A percentile compares a stretch with the other conserved stretches of the same genome.
Evolutionary conservation across 768 basidiomycete species (phyloP).

Genomic region (Suillus lakei): DNA sequence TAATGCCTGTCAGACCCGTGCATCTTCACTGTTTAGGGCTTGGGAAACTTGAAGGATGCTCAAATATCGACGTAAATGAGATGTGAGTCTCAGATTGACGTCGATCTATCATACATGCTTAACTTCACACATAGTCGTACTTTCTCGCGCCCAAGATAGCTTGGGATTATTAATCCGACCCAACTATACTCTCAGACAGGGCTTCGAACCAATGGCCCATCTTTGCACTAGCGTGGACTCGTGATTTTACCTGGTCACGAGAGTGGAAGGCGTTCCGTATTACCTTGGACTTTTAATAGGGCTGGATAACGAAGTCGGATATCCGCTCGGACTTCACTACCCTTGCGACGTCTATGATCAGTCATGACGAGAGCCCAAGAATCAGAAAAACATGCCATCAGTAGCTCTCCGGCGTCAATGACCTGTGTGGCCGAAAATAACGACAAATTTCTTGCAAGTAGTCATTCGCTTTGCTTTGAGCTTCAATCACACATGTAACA

Average conservation of each 20-base stretch:
- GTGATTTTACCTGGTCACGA: background rate
- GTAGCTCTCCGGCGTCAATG: background rate
- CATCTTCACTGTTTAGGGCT: no score
- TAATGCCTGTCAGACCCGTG: no score
- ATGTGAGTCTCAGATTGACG: no score
- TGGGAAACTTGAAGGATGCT: no score
- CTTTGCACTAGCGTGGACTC: background rate
- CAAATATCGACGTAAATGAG: no score
- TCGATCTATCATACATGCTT: no score
- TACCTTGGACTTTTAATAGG: background rate
- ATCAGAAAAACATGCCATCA: background rate
- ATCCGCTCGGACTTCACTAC: background rate
- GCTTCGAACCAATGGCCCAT: background rate
- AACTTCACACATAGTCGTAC: no score
- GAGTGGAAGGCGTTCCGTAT: background rate
- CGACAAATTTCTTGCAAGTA: slow-evolving; percentile 2
- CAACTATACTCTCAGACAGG: background rate
- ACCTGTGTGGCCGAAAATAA: background rate
- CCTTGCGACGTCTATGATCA: background rate
- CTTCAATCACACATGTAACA: slow-evolving; percentile 14
- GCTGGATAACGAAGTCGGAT: background rate
- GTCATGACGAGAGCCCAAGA: background rate
- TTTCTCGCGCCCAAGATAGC: no score
- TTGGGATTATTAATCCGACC: background rate
- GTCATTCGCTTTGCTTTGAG: background rate